Base-by-base conservation (phyloP, 2,329 filamentous ascomycete species). In the Mollisia scopiformis region DNA sequence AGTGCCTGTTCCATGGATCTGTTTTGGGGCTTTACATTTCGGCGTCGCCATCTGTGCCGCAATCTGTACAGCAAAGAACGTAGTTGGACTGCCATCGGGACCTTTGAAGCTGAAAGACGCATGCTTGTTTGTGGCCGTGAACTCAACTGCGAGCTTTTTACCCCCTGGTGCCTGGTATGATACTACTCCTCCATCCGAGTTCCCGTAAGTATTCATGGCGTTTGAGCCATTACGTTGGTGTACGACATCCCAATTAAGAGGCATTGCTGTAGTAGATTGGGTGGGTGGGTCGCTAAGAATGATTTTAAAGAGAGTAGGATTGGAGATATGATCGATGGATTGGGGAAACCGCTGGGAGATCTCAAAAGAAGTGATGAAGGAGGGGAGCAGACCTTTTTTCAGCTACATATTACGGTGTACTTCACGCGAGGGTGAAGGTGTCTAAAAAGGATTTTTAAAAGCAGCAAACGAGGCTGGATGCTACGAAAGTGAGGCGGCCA, bases 61-160 rank as follows among this genome's bases (percentile, higher is more conserved):
- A 52, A 52, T 52, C 31, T 52, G 49, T 33, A 52, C n/a, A 33
- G 49, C 49, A 30, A 30, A 31, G 49, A 33, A 30, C 13, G 28
- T 33, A 31, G 25, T 30, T n/a, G 25, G 14, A 31, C 49, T 52
- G 5, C 49, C 49, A 5, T 28, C 49, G 11, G 28, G 25, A 52
- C 49, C 49, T 33, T 31, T 52, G 27, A 30, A 52, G 28, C 49
- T 52, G 49, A 52, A 31, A 31, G 23, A 30, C 13, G 49, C 28
- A 30, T 52, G 4, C 25, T 31, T 52, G 49, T 52, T 52, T 23
- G 23, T 52, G 6, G 28, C 25, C n/a, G 13, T 19, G 28, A 52
- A 52, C 19, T 52, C 49, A 27, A 52, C 25, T 11, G 49, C 25
- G 10, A 30, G 49, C 28, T 31, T 3, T 30, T n/a, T 10, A 16